Percentiles rank a stretch among this genome's conserved stretches.
Conservation (phyloP, 108 stramenopile species). For the Pseudonitzschia multiseries region DNA sequence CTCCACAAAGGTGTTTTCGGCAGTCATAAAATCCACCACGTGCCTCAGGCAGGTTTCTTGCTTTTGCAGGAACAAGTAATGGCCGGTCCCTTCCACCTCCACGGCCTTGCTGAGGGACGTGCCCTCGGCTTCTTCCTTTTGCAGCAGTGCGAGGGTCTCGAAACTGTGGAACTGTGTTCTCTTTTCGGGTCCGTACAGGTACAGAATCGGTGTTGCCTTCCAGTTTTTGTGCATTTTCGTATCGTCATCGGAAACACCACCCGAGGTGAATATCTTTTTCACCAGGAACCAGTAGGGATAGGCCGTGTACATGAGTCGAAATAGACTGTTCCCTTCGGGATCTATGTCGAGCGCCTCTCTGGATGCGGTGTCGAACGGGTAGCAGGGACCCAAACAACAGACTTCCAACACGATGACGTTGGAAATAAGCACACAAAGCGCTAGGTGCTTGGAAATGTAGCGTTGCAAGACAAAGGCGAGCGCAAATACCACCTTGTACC, state of each 20-base stretch:
- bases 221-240: background rate
- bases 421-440: background rate
- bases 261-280: background rate
- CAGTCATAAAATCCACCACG: background rate
- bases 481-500: background rate
- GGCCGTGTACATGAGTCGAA: background rate
- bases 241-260: background rate
- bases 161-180: background rate
- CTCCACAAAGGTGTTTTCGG: background rate
- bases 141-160: background rate
- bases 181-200: background rate
- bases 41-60: background rate
- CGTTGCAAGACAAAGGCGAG: background rate
- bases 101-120: background rate
- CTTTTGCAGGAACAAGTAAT: slow-evolving; percentile 1
- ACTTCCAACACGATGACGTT: background rate
- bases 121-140: background rate
- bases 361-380: background rate
- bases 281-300: slow-evolving; percentile 5
- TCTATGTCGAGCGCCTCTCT: background rate
- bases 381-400: background rate
- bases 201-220: background rate
- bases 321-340: background rate
- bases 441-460: background rate
- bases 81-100: background rate